These are phyloP conservation scores for Rhytidiadelphus loreus DNA, from an alignment of 225 moss, liverwort and hornwort species.

Conservation along the genomic window DNA sequence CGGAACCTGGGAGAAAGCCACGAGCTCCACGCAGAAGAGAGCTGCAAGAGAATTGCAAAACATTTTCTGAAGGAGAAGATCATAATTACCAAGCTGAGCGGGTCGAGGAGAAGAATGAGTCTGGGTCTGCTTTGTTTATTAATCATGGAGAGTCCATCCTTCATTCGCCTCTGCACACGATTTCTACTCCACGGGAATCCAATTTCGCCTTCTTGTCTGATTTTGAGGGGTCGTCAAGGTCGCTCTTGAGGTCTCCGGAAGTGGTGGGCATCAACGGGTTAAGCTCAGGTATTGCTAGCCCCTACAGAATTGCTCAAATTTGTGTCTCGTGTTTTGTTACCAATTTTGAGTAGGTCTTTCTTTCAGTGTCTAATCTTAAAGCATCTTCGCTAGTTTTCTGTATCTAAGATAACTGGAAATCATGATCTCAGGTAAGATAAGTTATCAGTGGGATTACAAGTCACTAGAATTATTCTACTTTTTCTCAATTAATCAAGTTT, in stretches of 20 bases:
- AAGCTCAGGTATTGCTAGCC: neutral
- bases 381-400: neutral
- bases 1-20: constrained; percentile 4
- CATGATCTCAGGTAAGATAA: neutral
- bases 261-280: constrained; percentile 2
- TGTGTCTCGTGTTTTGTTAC: neutral
- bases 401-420: neutral
- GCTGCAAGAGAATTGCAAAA: constrained; percentile 7
- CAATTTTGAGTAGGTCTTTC: neutral
- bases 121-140: neutral
- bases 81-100: neutral
- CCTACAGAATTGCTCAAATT: neutral
- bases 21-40: constrained; percentile 13
- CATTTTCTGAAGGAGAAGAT: neutral
- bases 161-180: constrained; percentile 14
- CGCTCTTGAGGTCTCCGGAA: constrained; percentile 29
- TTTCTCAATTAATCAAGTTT: too few species aligned
- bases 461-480: too few species aligned
- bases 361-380: neutral
- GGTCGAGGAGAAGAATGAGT: neutral
- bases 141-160: constrained; percentile 1
- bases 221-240: constrained; percentile 18
- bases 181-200: neutral
- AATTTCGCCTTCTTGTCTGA: constrained; percentile 14
- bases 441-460: neutral